Base-by-base conservation (phyloP, 129 eudicot species). In the Oenanthe sinensis region DNA sequence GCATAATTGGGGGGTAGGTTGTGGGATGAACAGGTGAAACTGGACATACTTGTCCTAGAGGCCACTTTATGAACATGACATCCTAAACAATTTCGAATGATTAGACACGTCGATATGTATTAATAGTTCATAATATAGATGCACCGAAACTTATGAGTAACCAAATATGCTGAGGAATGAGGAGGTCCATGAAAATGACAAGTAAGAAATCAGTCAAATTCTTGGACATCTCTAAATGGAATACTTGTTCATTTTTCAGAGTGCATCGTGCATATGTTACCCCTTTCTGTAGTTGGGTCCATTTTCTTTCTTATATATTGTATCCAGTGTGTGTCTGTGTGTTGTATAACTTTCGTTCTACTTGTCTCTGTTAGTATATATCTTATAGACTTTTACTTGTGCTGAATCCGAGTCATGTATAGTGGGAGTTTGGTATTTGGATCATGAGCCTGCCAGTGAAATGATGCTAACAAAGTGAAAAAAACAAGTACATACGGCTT, bases 401-500 rank as follows among this genome's bases (percentile, higher is more conserved):
- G 75, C 49, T 43, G 84, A 78, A 84, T 77, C 72, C 65, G 82
- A 87, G 92, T 88, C 96, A 90, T 84, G 78, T 87, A 74, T 90
- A 88, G 96, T 90, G 96, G 87, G 92, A 81, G 87, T 86, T 90
- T 86, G 96, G 91, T 88, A 86, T 85, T 45, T 82, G 89, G 84
- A 74, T 74, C 28, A 71, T 37, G 75, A 71, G n/a, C 75, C 70
- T 67, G 84, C 43, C 72, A 67, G 72, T 67, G 40, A 67, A 43
- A 22, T 80, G 85, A 88, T 84, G 90, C 76, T 81, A 81, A 84
- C 72, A 58, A 69, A 88, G 83, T 79, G 81, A 84, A 79, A 52
- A 75, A 86, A 15, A 30, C 83, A 85, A 82, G 74, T 82, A 71
- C 71, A 28, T 72, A 76, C 83, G 79, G 82, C 82, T 55, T 71